A percentile compares a stretch with the other conserved stretches of the same genome.
Conservation (phyloP, 768 basidiomycete species). For the Clathrus columnatus region DNA sequence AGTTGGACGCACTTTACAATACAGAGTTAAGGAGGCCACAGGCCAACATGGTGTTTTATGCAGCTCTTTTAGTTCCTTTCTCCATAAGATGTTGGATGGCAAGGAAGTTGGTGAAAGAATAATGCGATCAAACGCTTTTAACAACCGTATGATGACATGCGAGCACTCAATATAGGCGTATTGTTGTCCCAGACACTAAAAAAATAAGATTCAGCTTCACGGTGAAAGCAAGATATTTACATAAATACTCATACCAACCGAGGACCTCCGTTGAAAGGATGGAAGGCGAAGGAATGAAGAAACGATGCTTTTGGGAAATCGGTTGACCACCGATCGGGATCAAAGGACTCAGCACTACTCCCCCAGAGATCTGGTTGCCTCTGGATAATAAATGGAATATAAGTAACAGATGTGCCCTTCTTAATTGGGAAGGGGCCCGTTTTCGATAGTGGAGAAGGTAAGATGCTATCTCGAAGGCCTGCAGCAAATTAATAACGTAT, state of each 20-base stretch:
- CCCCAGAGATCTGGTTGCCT: constrained; percentile 26
- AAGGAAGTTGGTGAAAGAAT: constrained; percentile 14
- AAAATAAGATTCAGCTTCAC: not conserved
- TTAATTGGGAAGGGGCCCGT: constrained; percentile 11
- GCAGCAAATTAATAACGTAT: not conserved
- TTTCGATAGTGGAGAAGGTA: constrained; percentile 11
- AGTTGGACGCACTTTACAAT: constrained; percentile 11
- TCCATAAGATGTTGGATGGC: constrained; percentile 8
- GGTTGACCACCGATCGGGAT: constrained; percentile 27
- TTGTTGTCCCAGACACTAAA: constrained; percentile 15
- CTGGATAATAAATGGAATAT: constrained; percentile 22
- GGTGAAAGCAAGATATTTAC: not conserved
- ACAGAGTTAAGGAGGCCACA: constrained; percentile 13
- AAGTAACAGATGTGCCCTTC: constrained; percentile 18
- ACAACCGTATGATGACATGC: constrained; percentile 17
- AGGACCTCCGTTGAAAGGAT: constrained; percentile 23
- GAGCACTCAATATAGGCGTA: constrained; percentile 20
- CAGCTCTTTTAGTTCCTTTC: not conserved
- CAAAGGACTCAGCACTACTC: constrained; percentile 23
- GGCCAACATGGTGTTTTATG: constrained; percentile 13
- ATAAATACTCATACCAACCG: constrained; percentile 14
- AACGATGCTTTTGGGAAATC: constrained; percentile 8
- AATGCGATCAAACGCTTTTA: constrained; percentile 16
- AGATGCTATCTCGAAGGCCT: constrained; percentile 11
- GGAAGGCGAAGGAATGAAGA: constrained; percentile 16